These are phyloP conservation scores for Kwoniella europaea DNA, from an alignment of 768 basidiomycete genomes.

Conservation along the genomic window DNA sequence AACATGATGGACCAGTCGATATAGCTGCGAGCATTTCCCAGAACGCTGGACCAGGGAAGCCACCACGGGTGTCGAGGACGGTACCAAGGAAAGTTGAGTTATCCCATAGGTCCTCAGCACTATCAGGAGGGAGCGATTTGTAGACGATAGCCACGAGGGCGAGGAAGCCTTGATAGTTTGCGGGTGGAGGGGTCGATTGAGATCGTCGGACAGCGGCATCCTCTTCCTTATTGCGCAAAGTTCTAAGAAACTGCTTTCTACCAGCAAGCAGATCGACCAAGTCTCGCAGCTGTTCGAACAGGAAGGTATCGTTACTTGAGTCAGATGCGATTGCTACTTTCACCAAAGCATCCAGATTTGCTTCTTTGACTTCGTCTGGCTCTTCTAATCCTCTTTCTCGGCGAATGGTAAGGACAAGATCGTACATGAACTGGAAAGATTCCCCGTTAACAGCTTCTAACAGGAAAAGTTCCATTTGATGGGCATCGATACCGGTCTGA, in stretches of 20 bases:
- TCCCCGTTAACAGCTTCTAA: constrained; percentile 43
- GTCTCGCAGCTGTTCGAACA: constrained; percentile 36
- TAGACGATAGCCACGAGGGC: constrained; percentile 43
- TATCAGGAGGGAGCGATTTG: constrained; percentile 40
- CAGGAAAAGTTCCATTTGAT: constrained; percentile 41
- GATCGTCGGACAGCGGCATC: constrained; percentile 40
- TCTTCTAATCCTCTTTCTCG: constrained; percentile 44
- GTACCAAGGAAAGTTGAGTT: constrained; percentile 40
- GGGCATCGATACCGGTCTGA: constrained; percentile 41
- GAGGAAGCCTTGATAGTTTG: constrained; percentile 47
- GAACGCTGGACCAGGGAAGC: constrained; percentile 39
- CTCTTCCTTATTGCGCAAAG: constrained; percentile 47
- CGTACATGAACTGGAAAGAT: constrained; percentile 39
- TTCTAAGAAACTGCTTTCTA: constrained; percentile 43
- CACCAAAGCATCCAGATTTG: constrained; percentile 33
- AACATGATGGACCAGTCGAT: constrained; percentile 40
- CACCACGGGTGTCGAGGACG: constrained; percentile 39
- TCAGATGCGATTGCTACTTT: constrained; percentile 36
- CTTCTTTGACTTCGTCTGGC: constrained; percentile 25
- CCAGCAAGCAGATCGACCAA: constrained; percentile 33
- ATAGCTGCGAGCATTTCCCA: constrained; percentile 46
- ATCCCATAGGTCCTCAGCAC: constrained; percentile 44
- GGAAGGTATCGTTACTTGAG: constrained; percentile 36
- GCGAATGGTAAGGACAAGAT: constrained; percentile 30
- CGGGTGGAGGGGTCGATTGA: constrained; percentile 31